Conservation (phyloP, 768 basidiomycete genomes). For the Leucosporidium creatinivorum region DNA sequence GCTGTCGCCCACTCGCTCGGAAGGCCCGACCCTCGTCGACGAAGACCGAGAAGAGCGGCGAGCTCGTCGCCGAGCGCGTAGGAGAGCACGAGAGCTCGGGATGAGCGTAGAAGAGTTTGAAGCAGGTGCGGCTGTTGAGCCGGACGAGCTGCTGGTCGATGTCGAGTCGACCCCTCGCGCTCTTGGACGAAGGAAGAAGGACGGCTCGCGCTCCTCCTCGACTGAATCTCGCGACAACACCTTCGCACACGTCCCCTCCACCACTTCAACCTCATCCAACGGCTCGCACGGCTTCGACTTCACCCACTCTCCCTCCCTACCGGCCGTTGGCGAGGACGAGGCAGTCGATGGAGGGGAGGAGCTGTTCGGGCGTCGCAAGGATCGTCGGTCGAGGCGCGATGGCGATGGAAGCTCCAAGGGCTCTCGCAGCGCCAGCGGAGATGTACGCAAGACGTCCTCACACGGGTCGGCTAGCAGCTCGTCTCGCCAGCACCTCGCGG, state of each 20-base stretch:
- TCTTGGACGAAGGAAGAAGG: not conserved
- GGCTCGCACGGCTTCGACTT: conserved; percentile 2
- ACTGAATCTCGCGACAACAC: not conserved
- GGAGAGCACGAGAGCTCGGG: conserved; percentile 8
- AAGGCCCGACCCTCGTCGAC: not conserved
- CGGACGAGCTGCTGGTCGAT: not conserved
- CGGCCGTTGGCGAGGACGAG: not conserved
- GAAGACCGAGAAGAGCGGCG: conserved; percentile 4
- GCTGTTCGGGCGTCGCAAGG: not conserved
- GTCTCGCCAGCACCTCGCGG: not conserved
- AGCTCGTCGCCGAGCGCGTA: not conserved
- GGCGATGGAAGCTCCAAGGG: not conserved
- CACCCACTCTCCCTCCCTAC: not conserved
- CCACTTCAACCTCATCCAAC: not conserved
- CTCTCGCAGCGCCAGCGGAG: not conserved
- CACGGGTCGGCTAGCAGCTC: not conserved
- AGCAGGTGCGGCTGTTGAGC: conserved; percentile 2
- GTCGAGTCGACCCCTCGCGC: not conserved
- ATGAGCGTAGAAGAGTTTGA: conserved; percentile 14
- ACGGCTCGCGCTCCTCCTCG: not conserved
- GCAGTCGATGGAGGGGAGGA: not conserved
- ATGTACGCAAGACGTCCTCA: not conserved
- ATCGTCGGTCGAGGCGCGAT: not conserved
- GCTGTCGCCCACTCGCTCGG: not conserved
- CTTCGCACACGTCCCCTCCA: not conserved